Percentiles rank a stretch among this genome's conserved stretches.
phyloP scores from a whole-genome alignment of 352 stramenopile genomes.

The Globisporangium takayamanum region DNA sequence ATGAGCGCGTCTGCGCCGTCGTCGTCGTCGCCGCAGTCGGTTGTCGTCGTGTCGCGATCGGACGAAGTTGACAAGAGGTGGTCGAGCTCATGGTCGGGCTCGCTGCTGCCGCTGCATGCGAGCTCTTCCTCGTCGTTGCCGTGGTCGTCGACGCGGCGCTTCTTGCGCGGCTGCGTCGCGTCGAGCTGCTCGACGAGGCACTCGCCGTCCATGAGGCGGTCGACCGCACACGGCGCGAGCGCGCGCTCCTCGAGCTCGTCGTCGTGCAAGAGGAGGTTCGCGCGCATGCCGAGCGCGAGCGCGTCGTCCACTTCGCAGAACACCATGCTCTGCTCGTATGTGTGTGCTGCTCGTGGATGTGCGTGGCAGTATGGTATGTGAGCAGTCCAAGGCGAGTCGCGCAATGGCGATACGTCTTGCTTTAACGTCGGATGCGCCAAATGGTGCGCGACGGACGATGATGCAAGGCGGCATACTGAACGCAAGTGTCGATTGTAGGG shows the following conservation, averaged over 20 bases:
- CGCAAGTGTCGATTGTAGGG: neutral
- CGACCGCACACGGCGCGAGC: slow-evolving; percentile 22
- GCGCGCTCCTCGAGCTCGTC: slow-evolving; percentile 33
- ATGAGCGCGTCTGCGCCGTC: slow-evolving; percentile 28
- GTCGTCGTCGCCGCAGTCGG: slow-evolving; percentile 17
- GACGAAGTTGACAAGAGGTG: neutral
- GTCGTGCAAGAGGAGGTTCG: slow-evolving; percentile 14
- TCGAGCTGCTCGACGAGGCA: slow-evolving; percentile 39
- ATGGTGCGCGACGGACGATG: too few relatives aligned
- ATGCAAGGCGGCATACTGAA: too few relatives aligned
- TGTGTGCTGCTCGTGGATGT: too few relatives aligned
- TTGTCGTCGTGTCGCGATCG: slow-evolving; percentile 18
- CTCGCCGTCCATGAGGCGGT: slow-evolving; percentile 37
- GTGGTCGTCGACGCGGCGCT: slow-evolving; percentile 12
- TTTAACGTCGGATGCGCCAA: too few relatives aligned
- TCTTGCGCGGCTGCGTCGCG: slow-evolving; percentile 16
- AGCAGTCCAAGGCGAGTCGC: slow-evolving; percentile 4
- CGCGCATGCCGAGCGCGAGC: slow-evolving; percentile 7
- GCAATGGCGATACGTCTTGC: neutral
- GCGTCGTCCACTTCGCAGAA: slow-evolving; percentile 12
- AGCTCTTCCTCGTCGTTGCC: neutral
- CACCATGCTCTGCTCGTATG: neutral
- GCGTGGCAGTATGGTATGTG: too few relatives aligned
- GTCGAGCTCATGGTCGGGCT: slow-evolving; percentile 4
- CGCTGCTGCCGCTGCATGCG: neutral